phyloP scores from a whole-genome alignment of 148 eudicot genomes.

The Fagopyrum esculentum region DNA sequence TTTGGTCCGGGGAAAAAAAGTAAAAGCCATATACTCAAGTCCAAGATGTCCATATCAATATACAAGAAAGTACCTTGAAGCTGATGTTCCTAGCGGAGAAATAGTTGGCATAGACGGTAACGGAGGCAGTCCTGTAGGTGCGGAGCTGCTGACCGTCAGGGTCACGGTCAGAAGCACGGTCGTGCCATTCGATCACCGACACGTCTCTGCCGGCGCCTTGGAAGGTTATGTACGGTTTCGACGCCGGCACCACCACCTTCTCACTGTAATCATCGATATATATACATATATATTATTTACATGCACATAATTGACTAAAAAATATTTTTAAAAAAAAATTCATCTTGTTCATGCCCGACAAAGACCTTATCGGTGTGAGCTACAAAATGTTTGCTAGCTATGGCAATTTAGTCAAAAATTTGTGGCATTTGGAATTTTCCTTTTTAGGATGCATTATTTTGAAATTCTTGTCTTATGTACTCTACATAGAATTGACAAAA shows the following conservation, averaged over 20 bases:
- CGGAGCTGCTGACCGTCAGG: conserved; percentile 86
- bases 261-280: conserved; percentile 39
- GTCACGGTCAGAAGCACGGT: conserved; percentile 72
- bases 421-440: background rate
- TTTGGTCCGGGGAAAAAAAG: too few relatives aligned
- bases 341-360: too few relatives aligned
- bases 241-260: conserved; percentile 73
- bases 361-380: too few relatives aligned
- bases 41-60: background rate
- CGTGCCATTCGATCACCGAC: conserved; percentile 93
- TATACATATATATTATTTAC: background rate
- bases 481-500: background rate
- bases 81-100: conserved; percentile 88
- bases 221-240: conserved; percentile 79
- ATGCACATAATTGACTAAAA: background rate
- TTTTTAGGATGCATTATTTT: background rate
- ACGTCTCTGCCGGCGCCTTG: conserved; percentile 74
- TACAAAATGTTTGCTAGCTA: too few relatives aligned
- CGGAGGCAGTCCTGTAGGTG: conserved; percentile 89
- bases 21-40: too few relatives aligned
- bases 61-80: conserved; percentile 53
- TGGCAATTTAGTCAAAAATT: background rate
- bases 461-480: background rate
- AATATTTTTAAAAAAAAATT: too few relatives aligned
- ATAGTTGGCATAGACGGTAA: conserved; percentile 58